A percentile compares a stretch with the other conserved stretches of the same genome.
These are phyloP conservation scores for Citrus reticulata DNA, from an alignment of 345 rosid species.

Conservation along the genomic window DNA sequence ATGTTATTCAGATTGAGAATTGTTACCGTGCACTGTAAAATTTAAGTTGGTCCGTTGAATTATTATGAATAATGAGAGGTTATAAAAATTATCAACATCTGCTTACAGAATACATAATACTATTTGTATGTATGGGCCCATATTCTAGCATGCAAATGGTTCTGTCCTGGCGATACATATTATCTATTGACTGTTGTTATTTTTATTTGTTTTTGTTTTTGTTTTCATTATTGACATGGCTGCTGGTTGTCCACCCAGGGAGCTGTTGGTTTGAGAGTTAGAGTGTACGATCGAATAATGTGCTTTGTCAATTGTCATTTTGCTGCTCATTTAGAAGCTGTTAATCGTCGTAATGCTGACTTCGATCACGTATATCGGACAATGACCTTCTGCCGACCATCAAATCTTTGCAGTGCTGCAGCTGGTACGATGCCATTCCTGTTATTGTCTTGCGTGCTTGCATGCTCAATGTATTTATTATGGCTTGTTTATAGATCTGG, in stretches of 20 bases:
- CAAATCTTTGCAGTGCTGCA: slow-evolving; percentile 42
- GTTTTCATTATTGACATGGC: neutral
- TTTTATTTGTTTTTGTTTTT: neutral
- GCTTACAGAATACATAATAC: neutral
- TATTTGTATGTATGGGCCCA: neutral
- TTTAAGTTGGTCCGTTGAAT: neutral
- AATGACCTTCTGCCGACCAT: slow-evolving; percentile 56
- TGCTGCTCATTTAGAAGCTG: slow-evolving; percentile 87
- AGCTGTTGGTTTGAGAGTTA: slow-evolving; percentile 77
- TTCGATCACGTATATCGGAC: slow-evolving; percentile 73
- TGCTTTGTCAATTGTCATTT: slow-evolving; percentile 87
- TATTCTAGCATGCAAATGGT: neutral
- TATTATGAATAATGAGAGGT: neutral
- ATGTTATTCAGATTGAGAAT: neutral
- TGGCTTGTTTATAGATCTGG: slow-evolving; percentile 72
- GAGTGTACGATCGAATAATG: slow-evolving; percentile 66
- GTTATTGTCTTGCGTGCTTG: slow-evolving; percentile 56
- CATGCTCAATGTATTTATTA: slow-evolving; percentile 55
- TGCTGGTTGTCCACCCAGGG: slow-evolving; percentile 42
- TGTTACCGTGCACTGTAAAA: neutral
- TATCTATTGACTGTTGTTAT: neutral
- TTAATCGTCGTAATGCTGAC: slow-evolving; percentile 70
- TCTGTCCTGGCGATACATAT: neutral
- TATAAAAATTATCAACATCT: neutral
- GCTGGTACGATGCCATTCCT: slow-evolving; percentile 70